A percentile compares a stretch with the other conserved stretches of the same genome.
Evolutionary conservation across 1,284 basidiomycete species (phyloP).

Genomic region (Cutaneotrichosporon cutaneum): DNA sequence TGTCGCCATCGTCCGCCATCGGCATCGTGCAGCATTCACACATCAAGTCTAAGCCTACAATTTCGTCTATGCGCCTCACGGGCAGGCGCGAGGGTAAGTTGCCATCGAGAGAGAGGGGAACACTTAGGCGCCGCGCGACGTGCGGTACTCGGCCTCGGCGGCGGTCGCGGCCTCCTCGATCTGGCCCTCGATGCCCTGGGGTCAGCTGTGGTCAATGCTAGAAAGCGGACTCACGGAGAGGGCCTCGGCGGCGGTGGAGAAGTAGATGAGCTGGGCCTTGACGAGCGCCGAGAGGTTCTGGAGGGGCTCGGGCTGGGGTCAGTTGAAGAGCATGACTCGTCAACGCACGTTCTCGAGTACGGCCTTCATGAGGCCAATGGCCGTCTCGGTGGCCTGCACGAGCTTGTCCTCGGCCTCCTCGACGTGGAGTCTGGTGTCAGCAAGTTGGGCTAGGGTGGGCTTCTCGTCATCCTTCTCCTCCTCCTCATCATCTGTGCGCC

Average conservation of each 20-base stretch:
- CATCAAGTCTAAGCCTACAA: slow-evolving; percentile 3
- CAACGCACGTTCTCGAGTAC: slow-evolving; percentile 85
- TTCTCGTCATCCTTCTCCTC: background rate
- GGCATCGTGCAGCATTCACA: background rate
- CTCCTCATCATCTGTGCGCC: too few relatives aligned
- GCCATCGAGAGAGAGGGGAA: background rate
- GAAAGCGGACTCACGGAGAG: slow-evolving; percentile 55
- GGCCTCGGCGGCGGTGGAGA: slow-evolving; percentile 79
- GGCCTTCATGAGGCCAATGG: slow-evolving; percentile 96
- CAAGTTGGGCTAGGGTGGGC: background rate
- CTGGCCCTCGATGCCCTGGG: slow-evolving; percentile 69
- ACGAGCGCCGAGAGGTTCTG: slow-evolving; percentile 88
- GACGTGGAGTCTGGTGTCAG: slow-evolving; percentile 63
- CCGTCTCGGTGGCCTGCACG: slow-evolving; percentile 95
- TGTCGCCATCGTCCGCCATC: background rate
- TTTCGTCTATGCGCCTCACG: slow-evolving; percentile 10
- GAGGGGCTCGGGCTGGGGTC: slow-evolving; percentile 82
- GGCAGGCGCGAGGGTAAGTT: slow-evolving; percentile 1
- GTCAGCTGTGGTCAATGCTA: background rate
- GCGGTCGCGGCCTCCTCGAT: slow-evolving; percentile 85
- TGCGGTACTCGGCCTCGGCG: slow-evolving; percentile 87
- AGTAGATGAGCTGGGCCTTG: slow-evolving; percentile 85
- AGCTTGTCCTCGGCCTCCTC: slow-evolving; percentile 95
- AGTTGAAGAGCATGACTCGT: background rate
- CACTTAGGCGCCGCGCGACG: slow-evolving; percentile 48